Conservation (phyloP, 1,284 basidiomycete species). For the Chalciporus piperatoides region DNA sequence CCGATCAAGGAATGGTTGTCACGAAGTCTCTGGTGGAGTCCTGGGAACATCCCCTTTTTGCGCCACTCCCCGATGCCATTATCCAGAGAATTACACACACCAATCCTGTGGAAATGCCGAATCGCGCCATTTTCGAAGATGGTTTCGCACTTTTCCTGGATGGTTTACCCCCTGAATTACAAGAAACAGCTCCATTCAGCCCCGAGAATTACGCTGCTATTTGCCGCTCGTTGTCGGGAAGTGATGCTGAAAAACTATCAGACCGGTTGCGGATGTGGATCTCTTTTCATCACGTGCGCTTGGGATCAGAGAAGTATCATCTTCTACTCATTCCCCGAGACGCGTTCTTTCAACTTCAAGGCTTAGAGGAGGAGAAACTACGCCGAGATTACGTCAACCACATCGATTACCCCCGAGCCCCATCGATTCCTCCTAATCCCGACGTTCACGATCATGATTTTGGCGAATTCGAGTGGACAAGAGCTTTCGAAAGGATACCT, state of each 20-base stretch:
- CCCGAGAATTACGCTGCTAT: constrained; percentile 52
- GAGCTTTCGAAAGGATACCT: constrained; percentile 58
- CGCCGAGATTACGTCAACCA: constrained; percentile 42
- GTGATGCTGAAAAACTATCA: constrained; percentile 41
- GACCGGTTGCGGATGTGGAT: constrained; percentile 52
- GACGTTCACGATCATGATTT: constrained; percentile 26
- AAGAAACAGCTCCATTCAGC: constrained; percentile 56
- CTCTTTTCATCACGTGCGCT: constrained; percentile 54
- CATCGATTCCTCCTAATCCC: constrained; percentile 18
- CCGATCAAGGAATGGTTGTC: constrained; percentile 35
- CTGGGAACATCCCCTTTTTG: constrained; percentile 56
- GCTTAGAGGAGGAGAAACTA: constrained; percentile 45
- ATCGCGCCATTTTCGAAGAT: constrained; percentile 49
- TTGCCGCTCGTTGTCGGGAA: constrained; percentile 44
- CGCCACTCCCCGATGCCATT: constrained; percentile 54
- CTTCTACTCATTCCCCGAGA: constrained; percentile 62
- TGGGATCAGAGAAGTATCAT: constrained; percentile 55
- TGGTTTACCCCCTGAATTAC: constrained; percentile 51
- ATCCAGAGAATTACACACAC: constrained; percentile 45
- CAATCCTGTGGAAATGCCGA: constrained; percentile 58
- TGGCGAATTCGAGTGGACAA: constrained; percentile 35
- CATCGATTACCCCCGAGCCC: constrained; percentile 34
- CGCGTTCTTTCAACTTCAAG: constrained; percentile 48
- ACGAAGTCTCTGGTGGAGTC: constrained; percentile 44
- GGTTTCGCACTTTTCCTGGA: constrained; percentile 47